Conservation (phyloP, 164 flowering plant genomes). For the Saururus chinensis region DNA sequence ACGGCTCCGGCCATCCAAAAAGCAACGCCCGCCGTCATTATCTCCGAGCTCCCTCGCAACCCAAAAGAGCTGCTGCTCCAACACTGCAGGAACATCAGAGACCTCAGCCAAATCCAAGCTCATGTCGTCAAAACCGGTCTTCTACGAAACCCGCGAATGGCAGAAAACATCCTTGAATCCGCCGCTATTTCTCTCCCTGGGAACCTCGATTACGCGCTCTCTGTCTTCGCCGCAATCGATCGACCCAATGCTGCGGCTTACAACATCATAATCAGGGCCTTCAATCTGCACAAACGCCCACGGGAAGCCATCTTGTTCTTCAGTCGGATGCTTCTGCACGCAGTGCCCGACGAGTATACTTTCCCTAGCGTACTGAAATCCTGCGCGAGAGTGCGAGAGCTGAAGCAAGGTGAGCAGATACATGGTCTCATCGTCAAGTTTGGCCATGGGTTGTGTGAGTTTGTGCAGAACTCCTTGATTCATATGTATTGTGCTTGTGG, state of each 20-base stretch:
- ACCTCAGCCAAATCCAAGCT: conserved; percentile 34
- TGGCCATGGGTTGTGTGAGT: conserved; percentile 18
- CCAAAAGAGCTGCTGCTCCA: conserved; percentile 28
- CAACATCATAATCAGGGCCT: conserved; percentile 36
- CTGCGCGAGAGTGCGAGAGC: conserved; percentile 25
- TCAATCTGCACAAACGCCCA: conserved; percentile 19
- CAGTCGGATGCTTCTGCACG: conserved; percentile 21
- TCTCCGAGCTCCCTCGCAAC: conserved; percentile 23
- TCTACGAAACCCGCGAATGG: conserved; percentile 18
- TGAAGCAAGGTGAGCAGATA: conserved; percentile 33
- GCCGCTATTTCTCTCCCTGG: conserved; percentile 26
- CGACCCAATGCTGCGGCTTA: conserved; percentile 25
- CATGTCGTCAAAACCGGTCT: conserved; percentile 37
- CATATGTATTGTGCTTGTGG: conserved; percentile 34
- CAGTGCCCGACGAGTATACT: conserved; percentile 29
- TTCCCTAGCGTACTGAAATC: conserved; percentile 33
- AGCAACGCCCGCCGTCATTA: conserved; percentile 2
- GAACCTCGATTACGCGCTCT: conserved; percentile 28
- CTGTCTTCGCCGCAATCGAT: conserved; percentile 27
- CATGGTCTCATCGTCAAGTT: conserved; percentile 29
- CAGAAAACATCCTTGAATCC: conserved; percentile 36
- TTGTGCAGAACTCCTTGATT: conserved; percentile 36
- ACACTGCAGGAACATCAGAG: conserved; percentile 36
- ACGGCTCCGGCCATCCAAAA: too few species aligned
- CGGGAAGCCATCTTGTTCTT: conserved; percentile 25